A percentile compares a stretch with the other conserved stretches of the same genome.
phyloP scores from a whole-genome alignment of 1,139 yeast species.

The Magnusiomyces starmeri region DNA sequence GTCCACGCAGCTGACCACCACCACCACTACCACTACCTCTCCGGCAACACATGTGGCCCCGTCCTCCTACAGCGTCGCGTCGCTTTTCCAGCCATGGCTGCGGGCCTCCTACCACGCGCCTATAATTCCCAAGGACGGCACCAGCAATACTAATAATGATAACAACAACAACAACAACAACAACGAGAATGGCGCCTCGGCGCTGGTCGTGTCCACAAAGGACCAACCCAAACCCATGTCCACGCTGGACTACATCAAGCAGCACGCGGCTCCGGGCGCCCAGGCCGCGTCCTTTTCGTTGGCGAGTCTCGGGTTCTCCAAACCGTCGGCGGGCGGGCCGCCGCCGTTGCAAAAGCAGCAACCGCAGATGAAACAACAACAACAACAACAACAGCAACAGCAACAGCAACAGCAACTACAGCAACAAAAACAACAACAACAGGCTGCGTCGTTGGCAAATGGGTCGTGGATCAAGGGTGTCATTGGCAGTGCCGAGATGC shows the following conservation, averaged over 20 bases:
- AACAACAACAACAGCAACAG: no score
- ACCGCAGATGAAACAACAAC: no score
- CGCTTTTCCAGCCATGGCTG: slow-evolving; percentile 16
- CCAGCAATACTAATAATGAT: no score
- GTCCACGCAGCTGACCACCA: not conserved
- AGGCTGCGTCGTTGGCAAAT: not conserved
- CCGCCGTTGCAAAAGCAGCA: not conserved
- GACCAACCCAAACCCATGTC: slow-evolving; percentile 5
- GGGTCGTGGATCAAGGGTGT: slow-evolving; percentile 14
- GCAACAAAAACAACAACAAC: not conserved
- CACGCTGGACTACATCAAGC: slow-evolving; percentile 11
- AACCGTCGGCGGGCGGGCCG: slow-evolving; percentile 2
- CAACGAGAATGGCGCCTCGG: not conserved
- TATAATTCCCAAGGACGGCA: slow-evolving; percentile 2
- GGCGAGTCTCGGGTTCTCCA: not conserved
- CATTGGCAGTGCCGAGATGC: slow-evolving; percentile 12
- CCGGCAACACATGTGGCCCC: not conserved
- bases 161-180: not conserved
- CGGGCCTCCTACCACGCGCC: slow-evolving; percentile 4
- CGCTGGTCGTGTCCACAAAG: slow-evolving; percentile 1
- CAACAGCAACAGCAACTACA: not conserved
- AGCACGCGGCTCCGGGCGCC: slow-evolving; percentile 3
- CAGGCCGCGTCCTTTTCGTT: no score
- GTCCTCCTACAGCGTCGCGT: slow-evolving; percentile 10
- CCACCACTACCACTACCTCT: not conserved